These are phyloP conservation scores for Fusarium sp. DNA, from an alignment of 2,329 filamentous ascomycete genomes.

Conservation along the genomic window DNA sequence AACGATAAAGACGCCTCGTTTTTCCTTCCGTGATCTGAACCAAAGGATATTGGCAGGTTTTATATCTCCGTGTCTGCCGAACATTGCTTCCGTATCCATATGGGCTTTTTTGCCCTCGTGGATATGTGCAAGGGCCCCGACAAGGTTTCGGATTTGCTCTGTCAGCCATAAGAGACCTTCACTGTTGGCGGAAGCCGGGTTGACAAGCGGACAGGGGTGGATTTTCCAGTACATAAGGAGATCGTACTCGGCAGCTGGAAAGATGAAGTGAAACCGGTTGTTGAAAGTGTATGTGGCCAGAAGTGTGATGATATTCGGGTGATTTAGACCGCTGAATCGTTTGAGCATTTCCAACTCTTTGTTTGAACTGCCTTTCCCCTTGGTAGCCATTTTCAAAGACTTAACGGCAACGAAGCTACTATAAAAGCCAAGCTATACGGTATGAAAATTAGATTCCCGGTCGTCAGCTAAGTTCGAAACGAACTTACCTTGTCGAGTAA, in stretches of 20 bases:
- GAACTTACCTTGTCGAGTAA: not conserved
- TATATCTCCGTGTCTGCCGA: not conserved
- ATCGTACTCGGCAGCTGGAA: not conserved
- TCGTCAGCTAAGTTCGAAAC: accelerated
- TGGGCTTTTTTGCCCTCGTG: accelerated
- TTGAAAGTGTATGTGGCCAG: not conserved
- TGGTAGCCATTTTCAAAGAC: not conserved
- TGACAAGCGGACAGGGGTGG: not conserved
- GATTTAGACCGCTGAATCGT: accelerated
- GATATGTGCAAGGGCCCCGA: not conserved
- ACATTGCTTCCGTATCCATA: not conserved
- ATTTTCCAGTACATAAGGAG: not conserved
- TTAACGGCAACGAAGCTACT: not conserved
- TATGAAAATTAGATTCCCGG: not conserved
- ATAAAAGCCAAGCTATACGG: not conserved
- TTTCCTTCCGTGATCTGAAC: not conserved
- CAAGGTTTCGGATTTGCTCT: not conserved
- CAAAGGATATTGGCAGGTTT: not conserved
- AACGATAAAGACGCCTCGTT: not conserved
- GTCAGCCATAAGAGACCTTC: not conserved
- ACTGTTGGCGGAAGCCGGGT: not conserved
- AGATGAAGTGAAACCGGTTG: not conserved
- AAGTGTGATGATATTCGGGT: not conserved
- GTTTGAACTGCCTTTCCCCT: accelerated
- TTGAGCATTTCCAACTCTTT: not conserved